These are phyloP conservation scores for Blastocystis sp. DNA, from an alignment of 352 stramenopile species.

Conservation along the genomic window DNA sequence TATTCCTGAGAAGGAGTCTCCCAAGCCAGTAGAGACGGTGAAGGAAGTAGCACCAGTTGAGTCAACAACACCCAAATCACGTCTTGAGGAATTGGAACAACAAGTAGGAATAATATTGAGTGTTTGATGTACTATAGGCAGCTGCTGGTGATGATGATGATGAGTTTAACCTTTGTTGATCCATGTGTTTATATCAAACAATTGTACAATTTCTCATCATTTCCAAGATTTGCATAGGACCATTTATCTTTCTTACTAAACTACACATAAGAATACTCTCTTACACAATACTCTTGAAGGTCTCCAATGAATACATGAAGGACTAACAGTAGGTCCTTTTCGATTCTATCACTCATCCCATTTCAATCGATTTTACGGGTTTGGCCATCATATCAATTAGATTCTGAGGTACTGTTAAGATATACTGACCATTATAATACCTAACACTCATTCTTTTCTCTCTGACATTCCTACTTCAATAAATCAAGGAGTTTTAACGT, in stretches of 20 bases:
- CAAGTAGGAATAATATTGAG: too few species aligned
- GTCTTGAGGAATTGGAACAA: not conserved
- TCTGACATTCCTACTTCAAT: slow-evolving; percentile 21
- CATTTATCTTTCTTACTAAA: slow-evolving; percentile 57
- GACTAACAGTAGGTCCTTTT: slow-evolving; percentile 27
- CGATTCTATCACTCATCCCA: slow-evolving; percentile 29
- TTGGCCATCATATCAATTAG: slow-evolving; percentile 67
- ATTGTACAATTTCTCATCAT: slow-evolving; percentile 14
- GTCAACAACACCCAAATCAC: not conserved
- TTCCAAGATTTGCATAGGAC: slow-evolving; percentile 31
- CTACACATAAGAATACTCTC: not conserved
- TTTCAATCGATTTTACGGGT: not conserved
- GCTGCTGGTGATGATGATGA: slow-evolving; percentile 7
- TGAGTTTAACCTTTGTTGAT: slow-evolving; percentile 34
- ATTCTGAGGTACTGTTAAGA: slow-evolving; percentile 71
- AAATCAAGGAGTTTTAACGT: slow-evolving; percentile 70
- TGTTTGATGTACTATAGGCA: not conserved
- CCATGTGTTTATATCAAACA: slow-evolving; percentile 50
- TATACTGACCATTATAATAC: slow-evolving; percentile 76
- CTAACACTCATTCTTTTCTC: slow-evolving; percentile 69
- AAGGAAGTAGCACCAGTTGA: not conserved
- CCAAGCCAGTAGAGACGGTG: not conserved
- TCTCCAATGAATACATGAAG: slow-evolving; percentile 45
- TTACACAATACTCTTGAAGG: not conserved
- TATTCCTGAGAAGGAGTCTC: not conserved